Evolutionary conservation across 2,329 filamentous ascomycete genomes (phyloP).

Genomic region (Claviceps citrina): DNA sequence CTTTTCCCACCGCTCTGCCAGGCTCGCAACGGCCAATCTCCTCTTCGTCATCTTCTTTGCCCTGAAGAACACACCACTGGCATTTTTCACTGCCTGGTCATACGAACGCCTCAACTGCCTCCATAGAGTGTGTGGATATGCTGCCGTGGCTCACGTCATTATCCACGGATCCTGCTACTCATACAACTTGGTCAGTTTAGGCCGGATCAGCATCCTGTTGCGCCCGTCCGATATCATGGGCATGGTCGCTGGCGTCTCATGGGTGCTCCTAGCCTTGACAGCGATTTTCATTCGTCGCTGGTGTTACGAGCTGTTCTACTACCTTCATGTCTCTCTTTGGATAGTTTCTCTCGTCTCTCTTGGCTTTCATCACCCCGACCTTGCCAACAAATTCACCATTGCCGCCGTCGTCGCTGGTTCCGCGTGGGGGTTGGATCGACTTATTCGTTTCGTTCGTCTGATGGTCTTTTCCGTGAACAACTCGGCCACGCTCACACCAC

Average conservation of each 20-base stretch:
- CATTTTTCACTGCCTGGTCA: constrained; percentile 36
- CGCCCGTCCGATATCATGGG: constrained; percentile 28
- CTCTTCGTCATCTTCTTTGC: constrained; percentile 37
- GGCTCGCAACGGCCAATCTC: constrained; percentile 30
- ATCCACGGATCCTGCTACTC: constrained; percentile 31
- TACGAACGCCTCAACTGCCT: constrained; percentile 44
- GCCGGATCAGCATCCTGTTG: constrained; percentile 18
- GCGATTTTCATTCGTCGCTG: constrained; percentile 28
- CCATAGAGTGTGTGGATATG: constrained; percentile 37
- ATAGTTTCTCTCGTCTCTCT: constrained; percentile 31
- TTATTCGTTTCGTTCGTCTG: constrained; percentile 30
- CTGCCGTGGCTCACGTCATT: constrained; percentile 29
- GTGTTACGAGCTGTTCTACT: constrained; percentile 42
- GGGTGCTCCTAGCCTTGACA: constrained; percentile 29
- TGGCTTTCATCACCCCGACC: constrained; percentile 35
- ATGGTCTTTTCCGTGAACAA: constrained; percentile 33
- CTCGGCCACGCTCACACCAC: constrained; percentile 34
- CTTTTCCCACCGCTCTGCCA: constrained; percentile 6
- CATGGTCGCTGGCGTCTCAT: constrained; percentile 31
- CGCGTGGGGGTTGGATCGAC: constrained; percentile 36
- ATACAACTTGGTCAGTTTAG: constrained; percentile 21
- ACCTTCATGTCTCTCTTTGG: constrained; percentile 35
- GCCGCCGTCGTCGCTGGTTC: constrained; percentile 26
- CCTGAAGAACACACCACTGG: constrained; percentile 43
- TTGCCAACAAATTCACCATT: constrained; percentile 26